These are phyloP conservation scores for Conticribra guillardii DNA, from an alignment of 108 stramenopile genomes.

Conservation along the genomic window DNA sequence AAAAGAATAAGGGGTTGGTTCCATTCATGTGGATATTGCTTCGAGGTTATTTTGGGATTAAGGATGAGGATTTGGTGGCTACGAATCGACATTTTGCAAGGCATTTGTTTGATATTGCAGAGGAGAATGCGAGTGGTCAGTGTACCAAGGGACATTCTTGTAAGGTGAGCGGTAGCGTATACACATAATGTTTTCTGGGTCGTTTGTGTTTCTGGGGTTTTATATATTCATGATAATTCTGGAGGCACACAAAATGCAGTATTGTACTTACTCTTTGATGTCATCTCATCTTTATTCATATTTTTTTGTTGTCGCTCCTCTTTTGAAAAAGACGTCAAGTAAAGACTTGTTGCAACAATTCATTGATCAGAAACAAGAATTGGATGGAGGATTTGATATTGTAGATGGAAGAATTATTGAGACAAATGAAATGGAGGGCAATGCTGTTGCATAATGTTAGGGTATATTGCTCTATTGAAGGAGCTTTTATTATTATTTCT, in stretches of 20 bases:
- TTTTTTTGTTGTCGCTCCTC: not conserved
- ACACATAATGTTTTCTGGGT: conserved; percentile 6
- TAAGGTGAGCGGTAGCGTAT: conserved; percentile 29
- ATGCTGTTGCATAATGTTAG: no score
- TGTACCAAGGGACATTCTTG: conserved; percentile 74
- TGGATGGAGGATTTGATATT: conserved; percentile 27
- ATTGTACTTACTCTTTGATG: not conserved
- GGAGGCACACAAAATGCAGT: no score
- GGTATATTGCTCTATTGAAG: no score
- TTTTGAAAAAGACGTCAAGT: conserved; percentile 16
- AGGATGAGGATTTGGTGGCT: conserved; percentile 14
- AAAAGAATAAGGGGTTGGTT: conserved; percentile 32
- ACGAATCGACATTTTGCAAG: conserved; percentile 46
- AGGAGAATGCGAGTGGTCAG: conserved; percentile 65
- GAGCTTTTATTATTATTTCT: no score
- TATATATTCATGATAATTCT: no score
- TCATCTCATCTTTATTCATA: not conserved
- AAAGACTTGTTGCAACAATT: conserved; percentile 29
- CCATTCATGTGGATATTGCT: conserved; percentile 50
- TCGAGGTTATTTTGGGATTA: conserved; percentile 42
- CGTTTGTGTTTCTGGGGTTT: conserved; percentile 16
- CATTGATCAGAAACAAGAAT: conserved; percentile 17
- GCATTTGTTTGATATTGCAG: conserved; percentile 58
- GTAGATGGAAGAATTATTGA: conserved; percentile 16
- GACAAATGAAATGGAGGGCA: no score